phyloP scores from a whole-genome alignment of 2,329 filamentous ascomycete species.

The Volutella citrinella region DNA sequence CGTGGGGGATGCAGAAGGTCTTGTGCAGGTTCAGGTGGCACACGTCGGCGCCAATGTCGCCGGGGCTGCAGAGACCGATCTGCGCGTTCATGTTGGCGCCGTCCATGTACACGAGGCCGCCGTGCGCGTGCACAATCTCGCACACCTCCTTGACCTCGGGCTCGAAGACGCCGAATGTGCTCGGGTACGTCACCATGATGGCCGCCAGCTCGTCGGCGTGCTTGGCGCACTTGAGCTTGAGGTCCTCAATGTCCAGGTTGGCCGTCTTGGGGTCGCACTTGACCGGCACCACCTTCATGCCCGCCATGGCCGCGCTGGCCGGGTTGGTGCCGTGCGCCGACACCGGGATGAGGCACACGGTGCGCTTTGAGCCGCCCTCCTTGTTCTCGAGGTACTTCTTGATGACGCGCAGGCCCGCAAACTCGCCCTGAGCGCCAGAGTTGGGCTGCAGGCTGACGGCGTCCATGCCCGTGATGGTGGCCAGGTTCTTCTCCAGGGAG shows the following conservation, averaged over 20 bases:
- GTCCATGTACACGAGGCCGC: slow-evolving; percentile 98
- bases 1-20: slow-evolving; percentile 97
- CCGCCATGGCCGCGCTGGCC: slow-evolving; percentile 91
- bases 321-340: slow-evolving; percentile 97
- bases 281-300: slow-evolving; percentile 89
- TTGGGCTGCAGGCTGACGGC: slow-evolving; percentile 88
- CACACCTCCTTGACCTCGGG: slow-evolving; percentile 84
- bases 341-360: slow-evolving; percentile 90
- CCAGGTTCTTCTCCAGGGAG: slow-evolving; percentile 71
- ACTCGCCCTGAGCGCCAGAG: slow-evolving; percentile 94
- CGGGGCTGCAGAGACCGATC: slow-evolving; percentile 90
- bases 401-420: slow-evolving; percentile 84
- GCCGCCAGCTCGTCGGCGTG: slow-evolving; percentile 81
- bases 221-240: slow-evolving; percentile 88
- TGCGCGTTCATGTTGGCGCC: slow-evolving; percentile 98
- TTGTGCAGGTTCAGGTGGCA: slow-evolving; percentile 98
- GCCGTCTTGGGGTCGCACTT: slow-evolving; percentile 86
- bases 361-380: slow-evolving; percentile 60
- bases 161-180: slow-evolving; percentile 93
- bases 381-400: slow-evolving; percentile 72
- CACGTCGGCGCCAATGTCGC: slow-evolving; percentile 94
- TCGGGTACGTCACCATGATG: slow-evolving; percentile 96
- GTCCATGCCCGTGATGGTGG: slow-evolving; percentile 85
- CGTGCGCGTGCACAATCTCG: slow-evolving; percentile 78
- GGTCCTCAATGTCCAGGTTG: slow-evolving; percentile 83